Conservation (phyloP, 2,329 filamentous ascomycete species). For the Chalaropsis thielavioides region DNA sequence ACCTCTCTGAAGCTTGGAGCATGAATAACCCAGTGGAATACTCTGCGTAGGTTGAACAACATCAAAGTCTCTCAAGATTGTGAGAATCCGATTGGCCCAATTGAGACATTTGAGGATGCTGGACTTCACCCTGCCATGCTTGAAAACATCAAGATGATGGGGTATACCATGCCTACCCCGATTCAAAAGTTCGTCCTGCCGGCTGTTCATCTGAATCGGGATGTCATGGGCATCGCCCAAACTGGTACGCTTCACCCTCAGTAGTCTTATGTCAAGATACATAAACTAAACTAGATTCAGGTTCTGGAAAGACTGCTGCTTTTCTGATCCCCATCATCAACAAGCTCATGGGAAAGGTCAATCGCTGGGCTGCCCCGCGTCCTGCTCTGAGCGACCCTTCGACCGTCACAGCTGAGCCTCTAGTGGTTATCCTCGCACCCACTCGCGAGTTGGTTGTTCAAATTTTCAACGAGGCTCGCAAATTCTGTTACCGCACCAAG, state of each 20-base stretch:
- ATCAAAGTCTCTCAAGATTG: constrained; percentile 47
- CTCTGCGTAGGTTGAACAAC: constrained; percentile 32
- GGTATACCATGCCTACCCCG: constrained; percentile 62
- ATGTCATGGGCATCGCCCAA: constrained; percentile 81
- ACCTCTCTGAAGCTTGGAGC: not conserved
- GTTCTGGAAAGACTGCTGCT: constrained; percentile 90
- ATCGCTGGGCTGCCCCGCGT: constrained; percentile 66
- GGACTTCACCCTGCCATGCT: constrained; percentile 75
- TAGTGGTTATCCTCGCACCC: constrained; percentile 74
- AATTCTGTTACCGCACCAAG: constrained; percentile 90
- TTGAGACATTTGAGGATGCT: constrained; percentile 52
- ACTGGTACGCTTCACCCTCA: constrained; percentile 47
- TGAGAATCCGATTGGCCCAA: constrained; percentile 34
- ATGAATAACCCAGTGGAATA: not conserved
- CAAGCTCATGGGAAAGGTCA: constrained; percentile 88
- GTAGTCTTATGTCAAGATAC: constrained; percentile 5
- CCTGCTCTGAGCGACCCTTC: constrained; percentile 39
- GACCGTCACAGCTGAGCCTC: constrained; percentile 60
- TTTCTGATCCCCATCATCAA: constrained; percentile 83
- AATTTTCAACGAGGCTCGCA: constrained; percentile 87
- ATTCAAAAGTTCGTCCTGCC: constrained; percentile 81
- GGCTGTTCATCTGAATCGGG: constrained; percentile 58
- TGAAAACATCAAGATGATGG: constrained; percentile 58
- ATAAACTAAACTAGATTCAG: constrained; percentile 32
- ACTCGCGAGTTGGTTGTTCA: constrained; percentile 85